Base-by-base conservation (phyloP, 805 yeast species). In the Kodamaea neixiangensis region DNA sequence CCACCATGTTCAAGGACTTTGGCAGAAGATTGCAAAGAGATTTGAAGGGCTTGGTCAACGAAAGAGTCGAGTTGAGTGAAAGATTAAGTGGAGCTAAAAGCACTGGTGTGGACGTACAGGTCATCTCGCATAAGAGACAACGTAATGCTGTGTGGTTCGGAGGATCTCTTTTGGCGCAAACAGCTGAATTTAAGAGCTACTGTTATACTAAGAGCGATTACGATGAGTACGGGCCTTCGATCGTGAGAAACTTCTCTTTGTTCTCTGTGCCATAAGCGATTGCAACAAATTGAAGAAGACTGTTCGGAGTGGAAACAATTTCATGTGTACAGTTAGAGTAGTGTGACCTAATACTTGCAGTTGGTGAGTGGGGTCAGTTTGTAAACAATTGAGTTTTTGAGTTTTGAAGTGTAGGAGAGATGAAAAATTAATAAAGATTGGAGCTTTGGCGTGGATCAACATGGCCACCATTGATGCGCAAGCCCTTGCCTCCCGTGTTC, bases 61-160 rank as follows among this genome's bases (percentile, higher is more conserved):
- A 88, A 56, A 85, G 99, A 72, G 90, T 94, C 54, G 83, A 85
- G 48, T 78, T 79, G 53, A 86, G 92, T 66, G 99, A 94, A 72
- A 76, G 77, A 61, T 74, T 85, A 53, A 83, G 91, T 61, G 86
- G 86, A 50, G 79, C 82, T 39, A 87, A 83, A 66, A 85, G 96
- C 20, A 87, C 96, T 25, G 99, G 99, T 68, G 96, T 94, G 47
- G 96, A 91, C 51, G 99, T 94, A 50, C 96, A 89, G 73, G 99
- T 94, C 54, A 92, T 94, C 58, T 84, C 96, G 22, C 99, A 94
- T 75, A 91, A 93, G 77, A 88, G 94, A 73, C 99, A 94, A 76
- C 83, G 97, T 69, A 90, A 94, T 65, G 99, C 99, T 2, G 99
- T 94, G 52, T 94, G 99, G 99, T 94, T 93, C 67, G 99, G 99